A percentile compares a stretch with the other conserved stretches of the same genome.
These are phyloP conservation scores for Collybia sp. DNA, from an alignment of 768 basidiomycete species.

Conservation along the genomic window DNA sequence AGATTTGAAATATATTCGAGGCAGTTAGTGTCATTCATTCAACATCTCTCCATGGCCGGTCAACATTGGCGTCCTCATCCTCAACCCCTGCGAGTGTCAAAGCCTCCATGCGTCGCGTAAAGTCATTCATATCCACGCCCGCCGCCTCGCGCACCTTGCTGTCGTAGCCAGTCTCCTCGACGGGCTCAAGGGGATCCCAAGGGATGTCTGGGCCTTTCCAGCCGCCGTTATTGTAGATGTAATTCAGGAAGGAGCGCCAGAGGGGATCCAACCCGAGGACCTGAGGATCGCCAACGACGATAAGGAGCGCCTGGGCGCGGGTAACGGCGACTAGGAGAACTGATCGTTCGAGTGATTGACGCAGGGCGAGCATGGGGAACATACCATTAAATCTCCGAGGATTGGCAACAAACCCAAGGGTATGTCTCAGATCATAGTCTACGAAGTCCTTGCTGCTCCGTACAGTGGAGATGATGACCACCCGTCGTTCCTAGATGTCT, in stretches of 20 bases:
- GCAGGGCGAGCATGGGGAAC: slow-evolving; percentile 7
- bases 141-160: slow-evolving; percentile 23
- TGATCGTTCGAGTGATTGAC: neutral
- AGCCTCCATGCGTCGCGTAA: slow-evolving; percentile 28
- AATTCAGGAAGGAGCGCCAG: slow-evolving; percentile 59
- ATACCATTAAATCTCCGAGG: slow-evolving; percentile 54
- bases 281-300: slow-evolving; percentile 54
- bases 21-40: no score
- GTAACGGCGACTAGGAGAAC: slow-evolving; percentile 50
- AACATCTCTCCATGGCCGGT: slow-evolving; percentile 15
- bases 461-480: slow-evolving; percentile 57
- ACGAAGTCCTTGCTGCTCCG: slow-evolving; percentile 48
- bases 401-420: slow-evolving; percentile 55
- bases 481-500: slow-evolving; percentile 45
- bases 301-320: slow-evolving; percentile 53
- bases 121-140: slow-evolving; percentile 36
- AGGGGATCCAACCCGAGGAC: slow-evolving; percentile 59
- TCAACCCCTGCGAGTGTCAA: slow-evolving; percentile 20
- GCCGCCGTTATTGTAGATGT: slow-evolving; percentile 45
- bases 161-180: slow-evolving; percentile 35
- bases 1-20: no score
- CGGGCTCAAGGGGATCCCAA: slow-evolving; percentile 42
- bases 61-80: slow-evolving; percentile 16
- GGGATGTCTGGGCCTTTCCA: slow-evolving; percentile 47
- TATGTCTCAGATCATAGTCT: slow-evolving; percentile 45